Base-by-base conservation (phyloP, 176 grass and related monocot genomes). In the Oryza australiensis region DNA sequence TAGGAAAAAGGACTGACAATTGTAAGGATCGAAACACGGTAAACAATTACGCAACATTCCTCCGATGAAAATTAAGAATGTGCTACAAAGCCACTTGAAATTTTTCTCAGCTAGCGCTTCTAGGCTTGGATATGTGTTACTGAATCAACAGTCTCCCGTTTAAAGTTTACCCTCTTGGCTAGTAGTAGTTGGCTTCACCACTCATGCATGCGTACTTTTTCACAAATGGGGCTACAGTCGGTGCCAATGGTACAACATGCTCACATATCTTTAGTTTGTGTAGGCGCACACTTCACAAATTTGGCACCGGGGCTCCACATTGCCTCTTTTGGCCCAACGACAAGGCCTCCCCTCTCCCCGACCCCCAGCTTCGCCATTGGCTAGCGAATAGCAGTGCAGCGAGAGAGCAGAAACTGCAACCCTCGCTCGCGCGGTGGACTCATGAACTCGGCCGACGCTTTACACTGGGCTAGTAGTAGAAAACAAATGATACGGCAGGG, bases 401-500 rank as follows among this genome's bases (percentile, higher is more conserved):
- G 41, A 57, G 4, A 2, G n/a, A 38, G 35, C 12, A 70, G 26
- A 71, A 59, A 42, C 9, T 5, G 51, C 30, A 20, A 40, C 38
- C 37, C 30, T 28, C 41, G 62, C 37, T 38, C 37, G 5, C 37
- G 16, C 20, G 7, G 60, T 18, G 37, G 38, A 45, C 62, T 22
- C 18, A 8, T 65, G 75, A 11, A 67, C 81, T 7, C 73, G 46
- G 75, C 27, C 4, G 27, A 35, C 65, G 55, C 41, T 26, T 53
- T 51, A 20, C 68, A 5, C 22, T 49, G 69, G 53, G 46, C 71
- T 76, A 64, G 30, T n/a, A n/a, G n/a, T n/a, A n/a, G n/a, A n/a
- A 62, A 75, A 69, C 64, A 76, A 83, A 78, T 5, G 48, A 64
- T 73, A 69, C 72, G 68, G 71, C 9, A 64, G 63, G 67, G 12